Evolutionary conservation across 495 filamentous ascomycete species (phyloP).

Genomic region (Penicillium taxi): DNA sequence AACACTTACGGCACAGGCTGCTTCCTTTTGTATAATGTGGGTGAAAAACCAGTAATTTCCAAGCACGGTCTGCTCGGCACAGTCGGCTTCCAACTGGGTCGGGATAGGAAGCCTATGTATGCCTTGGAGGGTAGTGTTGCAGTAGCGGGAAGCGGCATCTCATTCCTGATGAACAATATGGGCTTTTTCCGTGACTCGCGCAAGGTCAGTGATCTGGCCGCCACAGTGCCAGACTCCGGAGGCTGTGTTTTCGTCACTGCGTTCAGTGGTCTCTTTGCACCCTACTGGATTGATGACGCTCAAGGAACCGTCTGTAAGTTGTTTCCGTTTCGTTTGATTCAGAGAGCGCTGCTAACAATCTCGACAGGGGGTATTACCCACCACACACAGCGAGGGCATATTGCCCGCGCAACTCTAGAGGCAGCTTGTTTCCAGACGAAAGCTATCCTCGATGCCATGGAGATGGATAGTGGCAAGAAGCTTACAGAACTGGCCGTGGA

Average conservation of each 20-base stretch:
- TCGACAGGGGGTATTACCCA: constrained; percentile 74
- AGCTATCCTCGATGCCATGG: constrained; percentile 92
- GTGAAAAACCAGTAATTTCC: constrained; percentile 82
- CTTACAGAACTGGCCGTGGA: constrained; percentile 77
- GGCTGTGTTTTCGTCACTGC: constrained; percentile 93
- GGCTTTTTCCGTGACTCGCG: constrained; percentile 70
- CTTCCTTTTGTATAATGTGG: constrained; percentile 92
- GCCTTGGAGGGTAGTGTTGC: constrained; percentile 90
- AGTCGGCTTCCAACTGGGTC: constrained; percentile 68
- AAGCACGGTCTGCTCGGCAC: constrained; percentile 83
- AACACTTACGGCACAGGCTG: constrained; percentile 97
- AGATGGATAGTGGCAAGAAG: constrained; percentile 74
- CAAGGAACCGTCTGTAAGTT: constrained; percentile 78
- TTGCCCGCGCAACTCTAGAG: constrained; percentile 89
- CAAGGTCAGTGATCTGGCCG: constrained; percentile 76
- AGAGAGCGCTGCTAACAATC: constrained; percentile 3
- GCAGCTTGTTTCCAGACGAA: constrained; percentile 94
- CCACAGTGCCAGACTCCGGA: constrained; percentile 77
- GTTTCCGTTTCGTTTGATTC: neutral
- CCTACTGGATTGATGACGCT: constrained; percentile 98
- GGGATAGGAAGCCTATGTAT: constrained; percentile 65
- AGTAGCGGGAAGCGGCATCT: constrained; percentile 82
- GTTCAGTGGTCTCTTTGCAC: constrained; percentile 91
- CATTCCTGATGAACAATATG: constrained; percentile 85
- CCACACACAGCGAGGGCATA: constrained; percentile 81